phyloP scores from a whole-genome alignment of 768 basidiomycete species.

The Hericium alpestre region DNA sequence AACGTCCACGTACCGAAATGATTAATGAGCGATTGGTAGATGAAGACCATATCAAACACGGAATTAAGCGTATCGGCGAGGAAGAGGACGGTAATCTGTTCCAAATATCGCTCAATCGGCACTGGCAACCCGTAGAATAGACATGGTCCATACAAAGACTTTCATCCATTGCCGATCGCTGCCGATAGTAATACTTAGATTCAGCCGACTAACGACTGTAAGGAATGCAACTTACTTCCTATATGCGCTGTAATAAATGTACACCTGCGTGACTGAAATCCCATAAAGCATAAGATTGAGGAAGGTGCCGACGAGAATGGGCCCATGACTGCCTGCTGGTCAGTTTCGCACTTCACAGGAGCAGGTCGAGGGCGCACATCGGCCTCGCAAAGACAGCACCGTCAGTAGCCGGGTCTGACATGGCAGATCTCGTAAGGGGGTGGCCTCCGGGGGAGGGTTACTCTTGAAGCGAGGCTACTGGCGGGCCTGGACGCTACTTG shows the following conservation, averaged over 20 bases:
- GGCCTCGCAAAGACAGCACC: too few relatives aligned
- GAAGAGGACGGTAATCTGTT: slow-evolving; percentile 1
- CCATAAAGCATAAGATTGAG: slow-evolving; percentile 9
- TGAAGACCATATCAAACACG: slow-evolving; percentile 2
- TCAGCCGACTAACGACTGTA: too few relatives aligned
- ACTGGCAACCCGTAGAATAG: not conserved
- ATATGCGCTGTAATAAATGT: slow-evolving; percentile 2
- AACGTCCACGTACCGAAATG: not conserved
- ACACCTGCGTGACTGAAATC: slow-evolving; percentile 5
- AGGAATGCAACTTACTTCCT: not conserved
- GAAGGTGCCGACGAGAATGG: slow-evolving; percentile 8
- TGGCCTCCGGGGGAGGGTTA: too few relatives aligned
- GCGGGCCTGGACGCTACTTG: too few relatives aligned
- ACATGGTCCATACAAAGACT: not conserved
- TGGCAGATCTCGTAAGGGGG: too few relatives aligned
- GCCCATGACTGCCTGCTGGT: slow-evolving; percentile 3
- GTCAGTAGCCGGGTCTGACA: too few relatives aligned
- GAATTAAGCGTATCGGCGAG: slow-evolving; percentile 5
- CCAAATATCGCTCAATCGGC: not conserved
- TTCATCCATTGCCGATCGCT: slow-evolving; percentile 6
- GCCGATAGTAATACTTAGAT: not conserved
- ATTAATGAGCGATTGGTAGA: slow-evolving; percentile 2
- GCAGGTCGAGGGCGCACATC: too few relatives aligned
- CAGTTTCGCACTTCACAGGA: too few relatives aligned
- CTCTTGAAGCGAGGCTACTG: too few relatives aligned